phyloP scores from a whole-genome alignment of 73 alveolate species.

The Durusdinium trenchii region DNA sequence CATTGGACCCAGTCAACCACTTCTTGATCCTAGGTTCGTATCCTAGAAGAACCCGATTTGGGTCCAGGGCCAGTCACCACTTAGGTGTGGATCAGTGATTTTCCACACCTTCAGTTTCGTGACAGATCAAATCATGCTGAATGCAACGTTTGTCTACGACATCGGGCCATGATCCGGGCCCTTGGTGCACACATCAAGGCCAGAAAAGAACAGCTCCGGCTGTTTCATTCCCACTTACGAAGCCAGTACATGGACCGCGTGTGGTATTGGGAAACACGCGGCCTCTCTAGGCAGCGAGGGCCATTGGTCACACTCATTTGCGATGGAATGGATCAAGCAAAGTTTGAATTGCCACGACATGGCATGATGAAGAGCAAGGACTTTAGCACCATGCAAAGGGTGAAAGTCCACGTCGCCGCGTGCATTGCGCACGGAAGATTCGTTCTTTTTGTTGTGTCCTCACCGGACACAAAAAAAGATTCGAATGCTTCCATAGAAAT shows the following conservation, averaged over 20 bases:
- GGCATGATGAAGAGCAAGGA: background rate
- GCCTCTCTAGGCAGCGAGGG: background rate
- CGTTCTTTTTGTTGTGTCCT: background rate
- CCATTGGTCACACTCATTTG: too few species aligned
- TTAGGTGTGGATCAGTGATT: background rate
- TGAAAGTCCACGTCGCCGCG: background rate
- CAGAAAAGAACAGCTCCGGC: background rate
- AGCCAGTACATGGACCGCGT: background rate
- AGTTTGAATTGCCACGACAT: background rate
- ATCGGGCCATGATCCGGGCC: background rate
- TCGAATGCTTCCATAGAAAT: background rate
- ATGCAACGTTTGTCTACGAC: background rate
- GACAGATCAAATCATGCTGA: background rate
- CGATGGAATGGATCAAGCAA: background rate
- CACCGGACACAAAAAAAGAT: background rate
- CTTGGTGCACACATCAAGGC: background rate
- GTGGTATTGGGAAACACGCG: background rate
- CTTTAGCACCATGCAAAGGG: background rate
- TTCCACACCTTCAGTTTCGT: background rate
- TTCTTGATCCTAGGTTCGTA: too few species aligned
- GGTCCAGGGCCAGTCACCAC: too few species aligned
- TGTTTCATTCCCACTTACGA: background rate
- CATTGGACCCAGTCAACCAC: too few species aligned
- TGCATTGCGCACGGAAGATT: background rate
- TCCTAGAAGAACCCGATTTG: too few species aligned